These are phyloP conservation scores for Alternaria triticimaculans DNA, from an alignment of 2,329 filamentous ascomycete genomes.

Conservation along the genomic window DNA sequence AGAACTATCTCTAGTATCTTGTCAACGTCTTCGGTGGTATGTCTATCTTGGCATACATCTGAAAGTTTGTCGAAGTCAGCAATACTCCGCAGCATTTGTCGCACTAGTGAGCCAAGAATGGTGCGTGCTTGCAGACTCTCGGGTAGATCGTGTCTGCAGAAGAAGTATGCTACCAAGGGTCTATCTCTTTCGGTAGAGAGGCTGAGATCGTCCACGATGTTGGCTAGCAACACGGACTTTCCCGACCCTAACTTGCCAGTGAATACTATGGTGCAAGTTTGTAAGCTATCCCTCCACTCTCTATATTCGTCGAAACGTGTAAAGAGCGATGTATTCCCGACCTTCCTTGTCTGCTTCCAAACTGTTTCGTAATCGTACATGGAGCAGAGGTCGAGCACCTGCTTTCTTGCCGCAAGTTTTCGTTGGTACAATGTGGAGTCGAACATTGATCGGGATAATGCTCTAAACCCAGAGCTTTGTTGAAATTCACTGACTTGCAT, in stretches of 20 bases:
- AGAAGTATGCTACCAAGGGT: slow-evolving; percentile 33
- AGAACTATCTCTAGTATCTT: slow-evolving; percentile 29
- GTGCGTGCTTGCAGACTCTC: slow-evolving; percentile 32
- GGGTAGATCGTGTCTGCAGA: slow-evolving; percentile 31
- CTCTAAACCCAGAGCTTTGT: slow-evolving; percentile 35
- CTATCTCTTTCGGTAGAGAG: slow-evolving; percentile 1
- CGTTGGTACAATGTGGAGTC: slow-evolving; percentile 19
- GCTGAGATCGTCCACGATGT: slow-evolving; percentile 47
- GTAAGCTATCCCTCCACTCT: slow-evolving; percentile 33
- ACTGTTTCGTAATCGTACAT: slow-evolving; percentile 49
- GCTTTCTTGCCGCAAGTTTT: slow-evolving; percentile 27
- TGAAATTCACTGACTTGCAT: slow-evolving; percentile 32
- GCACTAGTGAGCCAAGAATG: slow-evolving; percentile 32
- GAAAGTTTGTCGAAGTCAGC: slow-evolving; percentile 22
- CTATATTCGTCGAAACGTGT: slow-evolving; percentile 25
- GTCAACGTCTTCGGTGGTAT: slow-evolving; percentile 14
- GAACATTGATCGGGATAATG: slow-evolving; percentile 21
- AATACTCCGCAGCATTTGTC: slow-evolving; percentile 47
- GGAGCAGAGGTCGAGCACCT: slow-evolving; percentile 51
- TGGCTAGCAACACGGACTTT: slow-evolving; percentile 56
- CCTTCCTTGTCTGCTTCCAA: slow-evolving; percentile 54
- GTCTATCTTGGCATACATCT: slow-evolving; percentile 5
- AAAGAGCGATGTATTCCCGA: slow-evolving; percentile 45
- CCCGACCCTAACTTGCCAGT: slow-evolving; percentile 54
- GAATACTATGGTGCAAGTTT: slow-evolving; percentile 43